phyloP scores from a whole-genome alignment of 129 eudicot genomes.

The Flaveria brownii region DNA sequence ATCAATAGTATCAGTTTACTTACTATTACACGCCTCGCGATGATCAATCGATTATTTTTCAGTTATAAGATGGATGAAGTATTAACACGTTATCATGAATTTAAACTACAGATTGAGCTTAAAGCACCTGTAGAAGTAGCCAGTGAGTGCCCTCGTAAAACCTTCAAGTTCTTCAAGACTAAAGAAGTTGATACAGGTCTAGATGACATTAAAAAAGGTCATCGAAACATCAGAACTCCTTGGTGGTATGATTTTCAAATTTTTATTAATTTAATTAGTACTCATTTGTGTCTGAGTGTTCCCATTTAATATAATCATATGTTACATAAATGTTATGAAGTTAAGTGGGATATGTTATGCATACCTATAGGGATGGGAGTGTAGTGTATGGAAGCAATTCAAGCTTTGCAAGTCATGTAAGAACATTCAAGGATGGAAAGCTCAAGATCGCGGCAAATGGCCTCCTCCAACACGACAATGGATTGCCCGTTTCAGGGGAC shows the following conservation, averaged over 20 bases:
- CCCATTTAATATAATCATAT: no score
- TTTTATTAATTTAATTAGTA: neutral
- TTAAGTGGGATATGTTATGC: neutral
- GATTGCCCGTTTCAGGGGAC: slow-evolving; percentile 47
- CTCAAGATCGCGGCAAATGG: slow-evolving; percentile 53
- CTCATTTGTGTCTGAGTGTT: neutral
- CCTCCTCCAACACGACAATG: slow-evolving; percentile 49
- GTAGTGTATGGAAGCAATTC: slow-evolving; percentile 49
- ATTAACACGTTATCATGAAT: neutral
- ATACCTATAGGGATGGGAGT: slow-evolving; percentile 53
- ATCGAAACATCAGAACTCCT: slow-evolving; percentile 53
- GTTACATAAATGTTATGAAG: neutral
- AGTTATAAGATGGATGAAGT: neutral
- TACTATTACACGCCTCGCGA: neutral
- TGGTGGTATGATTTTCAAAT: slow-evolving; percentile 55
- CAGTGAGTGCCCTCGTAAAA: slow-evolving; percentile 55
- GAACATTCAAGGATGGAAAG: slow-evolving; percentile 61
- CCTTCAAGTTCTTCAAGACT: slow-evolving; percentile 55
- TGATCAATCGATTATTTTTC: neutral
- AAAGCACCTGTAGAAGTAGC: slow-evolving; percentile 54
- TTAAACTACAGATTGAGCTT: slow-evolving; percentile 47
- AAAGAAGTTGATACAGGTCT: slow-evolving; percentile 48
- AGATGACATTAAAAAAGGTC: slow-evolving; percentile 44
- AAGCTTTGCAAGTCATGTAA: slow-evolving; percentile 26
- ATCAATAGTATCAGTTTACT: neutral